These are phyloP conservation scores for Jatropha podagrica DNA, from an alignment of 441 rosid genomes.

Conservation along the genomic window DNA sequence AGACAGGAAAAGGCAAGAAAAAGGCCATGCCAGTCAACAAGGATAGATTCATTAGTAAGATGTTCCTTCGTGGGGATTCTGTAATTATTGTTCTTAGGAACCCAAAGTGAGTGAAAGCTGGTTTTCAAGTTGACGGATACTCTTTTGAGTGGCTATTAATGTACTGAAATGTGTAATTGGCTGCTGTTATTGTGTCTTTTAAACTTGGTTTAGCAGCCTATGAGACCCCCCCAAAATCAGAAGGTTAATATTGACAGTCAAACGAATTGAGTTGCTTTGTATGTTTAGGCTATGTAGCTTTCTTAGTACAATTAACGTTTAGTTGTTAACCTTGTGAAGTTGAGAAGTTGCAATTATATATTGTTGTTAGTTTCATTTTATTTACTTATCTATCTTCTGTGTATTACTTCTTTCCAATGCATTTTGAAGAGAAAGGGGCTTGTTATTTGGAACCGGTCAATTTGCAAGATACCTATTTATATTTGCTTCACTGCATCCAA, in stretches of 20 bases:
- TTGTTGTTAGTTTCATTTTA: too few species aligned
- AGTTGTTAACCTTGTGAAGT: not conserved
- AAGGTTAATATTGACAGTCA: not conserved
- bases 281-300: not conserved
- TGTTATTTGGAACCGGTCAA: too few species aligned
- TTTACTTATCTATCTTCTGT: too few species aligned
- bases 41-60: slow-evolving; percentile 91
- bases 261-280: not conserved
- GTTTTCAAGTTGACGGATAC: not conserved
- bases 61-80: slow-evolving; percentile 97
- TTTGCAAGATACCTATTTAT: too few species aligned
- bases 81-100: slow-evolving; percentile 93
- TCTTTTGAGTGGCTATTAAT: not conserved
- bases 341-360: not conserved
- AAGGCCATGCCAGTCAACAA: slow-evolving; percentile 90
- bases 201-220: not conserved
- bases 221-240: not conserved
- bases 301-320: not conserved
- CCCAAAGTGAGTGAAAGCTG: slow-evolving; percentile 52
- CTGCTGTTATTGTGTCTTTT: not conserved
- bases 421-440: too few species aligned
- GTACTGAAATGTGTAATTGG: not conserved
- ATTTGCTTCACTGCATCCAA: too few species aligned
- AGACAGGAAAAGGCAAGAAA: slow-evolving; percentile 96
- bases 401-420: too few species aligned